phyloP scores from a whole-genome alignment of 371 early-diverging fungal genomes.

The Syncephalastrum sp. region DNA sequence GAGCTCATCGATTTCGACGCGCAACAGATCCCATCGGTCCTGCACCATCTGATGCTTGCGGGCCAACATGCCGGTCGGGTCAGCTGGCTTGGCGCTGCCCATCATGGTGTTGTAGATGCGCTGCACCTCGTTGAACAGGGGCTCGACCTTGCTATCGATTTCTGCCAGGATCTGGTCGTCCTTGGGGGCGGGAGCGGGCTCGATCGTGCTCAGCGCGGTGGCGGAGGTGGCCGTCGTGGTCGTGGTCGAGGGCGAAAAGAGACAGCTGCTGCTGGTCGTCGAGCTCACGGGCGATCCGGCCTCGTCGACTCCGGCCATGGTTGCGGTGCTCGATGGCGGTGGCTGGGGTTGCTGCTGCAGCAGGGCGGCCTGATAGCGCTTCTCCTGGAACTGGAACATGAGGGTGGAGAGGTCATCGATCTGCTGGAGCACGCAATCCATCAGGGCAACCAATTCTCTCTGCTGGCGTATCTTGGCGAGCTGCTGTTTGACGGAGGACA shows the following conservation, averaged over 20 bases:
- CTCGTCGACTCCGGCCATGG: neutral
- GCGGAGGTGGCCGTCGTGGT: conserved; percentile 15
- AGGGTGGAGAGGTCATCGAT: conserved; percentile 40
- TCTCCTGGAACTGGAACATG: conserved; percentile 48
- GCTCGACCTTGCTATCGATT: conserved; percentile 55
- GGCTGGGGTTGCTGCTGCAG: conserved; percentile 11
- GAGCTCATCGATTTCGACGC: conserved; percentile 47
- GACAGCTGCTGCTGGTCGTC: conserved; percentile 9
- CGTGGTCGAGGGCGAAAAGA: conserved; percentile 10
- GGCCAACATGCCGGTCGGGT: conserved; percentile 32
- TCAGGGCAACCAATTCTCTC: conserved; percentile 16
- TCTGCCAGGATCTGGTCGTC: conserved; percentile 47
- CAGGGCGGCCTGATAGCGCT: conserved; percentile 27
- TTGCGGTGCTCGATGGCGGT: conserved; percentile 2
- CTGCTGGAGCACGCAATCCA: conserved; percentile 31
- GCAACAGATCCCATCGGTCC: conserved; percentile 48
- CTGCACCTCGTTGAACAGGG: conserved; percentile 52
- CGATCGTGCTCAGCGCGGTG: conserved; percentile 10
- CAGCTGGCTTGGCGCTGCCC: conserved; percentile 32
- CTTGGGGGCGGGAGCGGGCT: conserved; percentile 5
- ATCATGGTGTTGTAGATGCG: conserved; percentile 51
- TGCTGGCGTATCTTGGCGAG: conserved; percentile 20
- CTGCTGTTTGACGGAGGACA: conserved; percentile 35
- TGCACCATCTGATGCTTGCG: conserved; percentile 37
- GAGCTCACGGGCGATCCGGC: conserved; percentile 13